These are phyloP conservation scores for Sonneratia caseolaris DNA, from an alignment of 345 rosid species.

Conservation along the genomic window DNA sequence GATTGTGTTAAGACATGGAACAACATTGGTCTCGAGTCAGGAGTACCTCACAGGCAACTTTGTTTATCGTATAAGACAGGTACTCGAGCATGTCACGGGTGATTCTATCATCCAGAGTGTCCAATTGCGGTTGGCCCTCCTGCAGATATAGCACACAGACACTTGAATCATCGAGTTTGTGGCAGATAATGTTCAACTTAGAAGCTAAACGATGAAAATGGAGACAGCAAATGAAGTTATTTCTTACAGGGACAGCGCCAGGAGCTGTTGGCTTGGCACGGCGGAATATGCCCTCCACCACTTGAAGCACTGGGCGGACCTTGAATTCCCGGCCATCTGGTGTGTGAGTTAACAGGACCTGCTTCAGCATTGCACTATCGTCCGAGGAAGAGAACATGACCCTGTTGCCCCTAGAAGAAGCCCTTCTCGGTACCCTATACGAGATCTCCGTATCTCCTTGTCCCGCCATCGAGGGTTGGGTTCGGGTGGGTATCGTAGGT, in stretches of 20 bases:
- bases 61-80: conserved; percentile 31
- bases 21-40: too few relatives aligned
- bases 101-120: conserved; percentile 25
- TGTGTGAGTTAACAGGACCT: conserved; percentile 45
- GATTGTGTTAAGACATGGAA: too few relatives aligned
- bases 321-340: conserved; percentile 41
- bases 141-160: conserved; percentile 2
- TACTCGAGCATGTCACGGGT: conserved; percentile 28
- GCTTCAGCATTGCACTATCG: conserved; percentile 46
- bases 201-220: background rate
- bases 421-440: background rate
- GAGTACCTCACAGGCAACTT: conserved; percentile 51
- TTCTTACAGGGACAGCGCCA: conserved; percentile 7
- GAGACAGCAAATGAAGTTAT: background rate
- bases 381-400: conserved; percentile 36
- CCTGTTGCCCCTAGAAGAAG: conserved; percentile 5
- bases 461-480: background rate
- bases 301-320: conserved; percentile 30
- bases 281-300: conserved; percentile 40
- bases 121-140: conserved; percentile 19
- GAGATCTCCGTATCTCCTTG: background rate
- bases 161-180: background rate
- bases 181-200: background rate
- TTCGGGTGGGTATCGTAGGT: background rate
- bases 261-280: conserved; percentile 20